Evolutionary conservation across 495 filamentous ascomycete species (phyloP), one percentile per base, ranked within the genome.

Genomic region (Podospora pseudocomata): DNA sequence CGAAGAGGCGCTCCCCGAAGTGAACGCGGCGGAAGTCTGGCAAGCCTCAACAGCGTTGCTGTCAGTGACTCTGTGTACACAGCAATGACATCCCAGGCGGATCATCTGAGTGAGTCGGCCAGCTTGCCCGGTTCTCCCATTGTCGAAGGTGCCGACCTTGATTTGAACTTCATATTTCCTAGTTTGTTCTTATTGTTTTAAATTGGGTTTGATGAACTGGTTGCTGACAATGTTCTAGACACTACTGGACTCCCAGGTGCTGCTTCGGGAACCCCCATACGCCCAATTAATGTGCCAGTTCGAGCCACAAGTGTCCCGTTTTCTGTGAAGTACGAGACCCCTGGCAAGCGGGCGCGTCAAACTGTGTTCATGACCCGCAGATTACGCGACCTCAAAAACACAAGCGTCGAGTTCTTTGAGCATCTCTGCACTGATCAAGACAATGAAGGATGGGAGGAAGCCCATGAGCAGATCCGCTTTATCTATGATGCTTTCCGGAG

Each of bases 41-140:
- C 56, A 20, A 76, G 72, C 39, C 20, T 75, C 20, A 70, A 69
- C 39, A 74, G 72, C 62, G 3, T 63, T 7, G 39, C 67, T 15
- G 59, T 6, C n/a, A 69, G 68, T 0, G 65, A 71, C 27, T 49
- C 39, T 15, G 61, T 49, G 11, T 39, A 49, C n/a, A 39, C 26
- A 64, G 54, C 19, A 2, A 65, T 61, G 30, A 69, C 66, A 4
- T 73, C 71, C 5, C 69, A 73, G 28, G 60, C 66, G 2, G 71
- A 71, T 11, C 64, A 60, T 4, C 66, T 55, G 28, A 65, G 73
- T 75, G 65, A 62, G 73, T 68, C 44, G 39, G 30, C 30, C 30
- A 32, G 30, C 7, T 32, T 32, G 30, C 30, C 30, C 30, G 30
- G 4, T 32, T 32, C 30, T 4, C 30, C 30, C 7, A 32, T 32